Evolutionary conservation across 257 asterid species (phyloP).

Genomic region (Primulina huaijiensis): DNA sequence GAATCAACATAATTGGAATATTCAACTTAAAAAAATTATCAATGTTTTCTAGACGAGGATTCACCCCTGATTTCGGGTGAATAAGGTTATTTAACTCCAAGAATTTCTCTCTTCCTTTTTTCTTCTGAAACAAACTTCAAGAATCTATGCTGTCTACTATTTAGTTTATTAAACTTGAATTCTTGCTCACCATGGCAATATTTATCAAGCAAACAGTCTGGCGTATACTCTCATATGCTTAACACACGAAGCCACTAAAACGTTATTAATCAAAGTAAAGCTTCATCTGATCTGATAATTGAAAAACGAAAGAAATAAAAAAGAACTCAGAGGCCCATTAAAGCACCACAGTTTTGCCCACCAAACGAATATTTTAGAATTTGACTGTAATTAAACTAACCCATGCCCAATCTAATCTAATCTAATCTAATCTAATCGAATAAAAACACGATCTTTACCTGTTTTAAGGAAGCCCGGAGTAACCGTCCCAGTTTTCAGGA

Average conservation of each 20-base stretch:
- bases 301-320: too few species aligned
- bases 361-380: not conserved
- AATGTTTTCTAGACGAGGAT: too few species aligned
- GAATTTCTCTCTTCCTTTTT: too few species aligned
- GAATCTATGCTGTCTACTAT: not conserved
- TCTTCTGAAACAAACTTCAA: too few species aligned
- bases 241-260: conserved; percentile 2
- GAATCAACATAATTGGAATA: too few species aligned
- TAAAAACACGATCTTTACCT: conserved; percentile 27
- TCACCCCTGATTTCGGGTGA: too few species aligned
- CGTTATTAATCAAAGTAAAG: conserved; percentile 2
- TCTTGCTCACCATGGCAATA: too few species aligned
- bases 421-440: not conserved
- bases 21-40: too few species aligned
- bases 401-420: not conserved
- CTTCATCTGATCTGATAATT: not conserved
- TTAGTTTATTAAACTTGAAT: not conserved
- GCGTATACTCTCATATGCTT: not conserved
- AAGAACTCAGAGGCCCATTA: conserved; percentile 10
- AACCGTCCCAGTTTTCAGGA: conserved; percentile 36
- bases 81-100: too few species aligned
- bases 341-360: not conserved
- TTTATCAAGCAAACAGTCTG: not conserved
- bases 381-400: not conserved
- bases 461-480: conserved; percentile 23